phyloP scores from a whole-genome alignment of 306 rosid species.

The Hylodesmum podocarpum region DNA sequence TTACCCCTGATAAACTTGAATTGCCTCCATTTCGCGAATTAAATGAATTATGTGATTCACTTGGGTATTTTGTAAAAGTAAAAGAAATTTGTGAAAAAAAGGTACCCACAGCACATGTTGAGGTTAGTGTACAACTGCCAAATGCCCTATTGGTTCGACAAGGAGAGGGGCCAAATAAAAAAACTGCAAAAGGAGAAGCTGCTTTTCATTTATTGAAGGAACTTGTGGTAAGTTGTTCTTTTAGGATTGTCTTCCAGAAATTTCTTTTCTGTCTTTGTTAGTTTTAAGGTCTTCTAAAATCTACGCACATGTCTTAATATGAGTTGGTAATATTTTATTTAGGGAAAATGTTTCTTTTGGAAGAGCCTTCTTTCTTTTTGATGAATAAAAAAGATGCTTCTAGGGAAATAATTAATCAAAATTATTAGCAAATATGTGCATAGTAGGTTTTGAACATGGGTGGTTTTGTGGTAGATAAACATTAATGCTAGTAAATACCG shows the following conservation, averaged over 20 bases:
- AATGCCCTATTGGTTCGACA: constrained; percentile 52
- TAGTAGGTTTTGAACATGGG: too few relatives aligned
- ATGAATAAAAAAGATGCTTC: background rate
- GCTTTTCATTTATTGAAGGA: constrained; percentile 64
- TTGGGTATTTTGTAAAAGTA: constrained; percentile 67
- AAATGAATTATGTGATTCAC: constrained; percentile 67
- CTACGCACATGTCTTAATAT: background rate
- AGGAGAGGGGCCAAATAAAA: constrained; percentile 53
- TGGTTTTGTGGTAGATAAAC: background rate
- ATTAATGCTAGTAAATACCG: background rate
- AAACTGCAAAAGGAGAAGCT: constrained; percentile 83
- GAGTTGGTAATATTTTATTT: background rate
- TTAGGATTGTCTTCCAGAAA: constrained; percentile 11
- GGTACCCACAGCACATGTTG: constrained; percentile 48
- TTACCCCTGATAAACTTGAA: constrained; percentile 93
- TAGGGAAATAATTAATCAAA: background rate
- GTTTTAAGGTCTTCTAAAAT: background rate
- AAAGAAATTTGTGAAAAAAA: constrained; percentile 58
- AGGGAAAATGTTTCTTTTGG: background rate
- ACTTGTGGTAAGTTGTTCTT: constrained; percentile 65
- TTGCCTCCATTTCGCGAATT: constrained; percentile 75
- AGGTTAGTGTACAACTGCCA: constrained; percentile 69
- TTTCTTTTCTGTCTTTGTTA: background rate
- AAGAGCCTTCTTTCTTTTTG: background rate
- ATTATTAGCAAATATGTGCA: too few relatives aligned